Percentiles rank a stretch among this genome's conserved stretches.
These are phyloP conservation scores for Albizia julibrissin DNA, from an alignment of 306 rosid genomes.

Conservation along the genomic window DNA sequence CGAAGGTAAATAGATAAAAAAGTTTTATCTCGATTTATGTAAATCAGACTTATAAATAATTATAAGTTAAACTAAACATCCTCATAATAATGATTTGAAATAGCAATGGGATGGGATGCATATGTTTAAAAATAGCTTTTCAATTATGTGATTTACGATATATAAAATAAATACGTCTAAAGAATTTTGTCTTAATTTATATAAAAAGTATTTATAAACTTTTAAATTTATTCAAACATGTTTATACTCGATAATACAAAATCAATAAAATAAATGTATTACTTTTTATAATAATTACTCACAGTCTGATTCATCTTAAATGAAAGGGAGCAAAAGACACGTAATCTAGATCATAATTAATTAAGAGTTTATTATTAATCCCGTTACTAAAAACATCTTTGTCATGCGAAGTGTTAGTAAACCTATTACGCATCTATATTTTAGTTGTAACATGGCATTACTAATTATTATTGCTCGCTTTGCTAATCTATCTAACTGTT, in stretches of 20 bases:
- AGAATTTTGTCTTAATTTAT: too few species aligned
- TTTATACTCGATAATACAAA: neutral
- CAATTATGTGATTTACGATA: too few species aligned
- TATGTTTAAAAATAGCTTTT: too few species aligned
- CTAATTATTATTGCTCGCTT: neutral
- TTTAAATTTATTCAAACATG: too few species aligned
- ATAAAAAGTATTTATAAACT: too few species aligned
- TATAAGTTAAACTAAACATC: too few species aligned
- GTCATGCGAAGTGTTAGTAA: neutral
- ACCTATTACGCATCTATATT: neutral
- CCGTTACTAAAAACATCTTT: neutral
- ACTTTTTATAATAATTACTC: neutral
- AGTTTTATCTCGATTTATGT: too few species aligned
- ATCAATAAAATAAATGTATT: neutral
- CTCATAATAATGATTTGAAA: too few species aligned
- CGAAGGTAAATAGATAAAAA: too few species aligned
- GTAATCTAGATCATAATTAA: neutral
- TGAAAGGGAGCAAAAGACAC: neutral
- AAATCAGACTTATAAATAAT: too few species aligned
- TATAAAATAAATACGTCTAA: too few species aligned
- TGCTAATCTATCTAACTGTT: neutral
- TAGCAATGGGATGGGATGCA: too few species aligned
- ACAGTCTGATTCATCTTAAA: neutral
- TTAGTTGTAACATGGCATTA: neutral
- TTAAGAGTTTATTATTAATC: neutral